phyloP scores from a whole-genome alignment of 1,139 yeast species.

The Taphrina betulina region DNA sequence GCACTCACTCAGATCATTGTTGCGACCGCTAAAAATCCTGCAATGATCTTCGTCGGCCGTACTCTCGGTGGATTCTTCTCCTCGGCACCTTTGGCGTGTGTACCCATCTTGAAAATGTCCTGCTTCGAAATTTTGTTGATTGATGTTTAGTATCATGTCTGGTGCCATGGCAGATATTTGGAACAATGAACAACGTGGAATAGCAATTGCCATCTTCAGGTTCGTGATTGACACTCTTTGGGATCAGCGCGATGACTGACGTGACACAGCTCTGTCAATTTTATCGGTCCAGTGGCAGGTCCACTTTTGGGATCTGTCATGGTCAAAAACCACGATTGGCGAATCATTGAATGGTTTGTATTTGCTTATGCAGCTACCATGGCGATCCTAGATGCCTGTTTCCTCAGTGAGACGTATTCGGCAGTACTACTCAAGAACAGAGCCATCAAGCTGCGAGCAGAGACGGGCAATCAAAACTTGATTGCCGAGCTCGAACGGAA shows the following conservation, averaged over 20 bases:
- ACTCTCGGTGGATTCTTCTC: conserved; percentile 74
- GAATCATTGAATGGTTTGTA: conserved; percentile 60
- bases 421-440: conserved; percentile 55
- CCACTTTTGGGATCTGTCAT: conserved; percentile 66
- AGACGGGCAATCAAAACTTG: conserved; percentile 57
- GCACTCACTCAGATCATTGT: conserved; percentile 61
- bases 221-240: conserved; percentile 53
- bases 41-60: conserved; percentile 68
- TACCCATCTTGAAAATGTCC: not conserved
- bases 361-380: conserved; percentile 45
- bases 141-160: conserved; percentile 48
- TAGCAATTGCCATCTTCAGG: conserved; percentile 51
- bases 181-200: conserved; percentile 64
- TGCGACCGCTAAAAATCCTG: conserved; percentile 70
- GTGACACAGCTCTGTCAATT: conserved; percentile 52
- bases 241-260: too few species aligned
- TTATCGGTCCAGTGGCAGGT: conserved; percentile 73
- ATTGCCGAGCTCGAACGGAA: conserved; percentile 55
- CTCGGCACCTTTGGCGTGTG: conserved; percentile 77
- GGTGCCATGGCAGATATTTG: conserved; percentile 77
- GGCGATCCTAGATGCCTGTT: conserved; percentile 46
- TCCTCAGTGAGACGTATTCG: conserved; percentile 59
- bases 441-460: conserved; percentile 51
- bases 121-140: conserved; percentile 59
- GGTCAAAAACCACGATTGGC: conserved; percentile 46